phyloP scores from a whole-genome alignment of 2,329 filamentous ascomycete genomes.

The Cordyceps cateniannulata region DNA sequence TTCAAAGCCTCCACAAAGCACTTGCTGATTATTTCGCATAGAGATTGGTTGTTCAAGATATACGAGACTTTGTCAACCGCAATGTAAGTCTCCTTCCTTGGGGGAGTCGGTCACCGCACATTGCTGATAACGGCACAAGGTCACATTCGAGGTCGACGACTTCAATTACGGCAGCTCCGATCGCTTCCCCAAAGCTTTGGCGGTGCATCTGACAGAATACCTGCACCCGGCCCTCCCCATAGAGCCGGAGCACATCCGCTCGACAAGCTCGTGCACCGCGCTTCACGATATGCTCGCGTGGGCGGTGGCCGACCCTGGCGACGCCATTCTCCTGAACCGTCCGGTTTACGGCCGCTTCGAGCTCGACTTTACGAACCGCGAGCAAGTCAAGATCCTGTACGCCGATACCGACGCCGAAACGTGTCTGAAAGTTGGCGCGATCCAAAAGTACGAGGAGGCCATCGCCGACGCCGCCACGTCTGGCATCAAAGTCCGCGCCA shows the following conservation, averaged over 20 bases:
- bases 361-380: constrained; percentile 38
- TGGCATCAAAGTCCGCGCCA: constrained; percentile 34
- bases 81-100: constrained; percentile 22
- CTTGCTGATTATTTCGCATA: constrained; percentile 12
- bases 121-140: constrained; percentile 15
- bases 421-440: constrained; percentile 35
- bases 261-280: constrained; percentile 30
- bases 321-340: constrained; percentile 32
- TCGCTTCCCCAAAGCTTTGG: constrained; percentile 26
- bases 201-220: constrained; percentile 32
- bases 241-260: constrained; percentile 25
- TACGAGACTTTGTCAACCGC: constrained; percentile 23
- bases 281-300: constrained; percentile 35
- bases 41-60: constrained; percentile 34
- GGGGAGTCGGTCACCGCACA: background rate
- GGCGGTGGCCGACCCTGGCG: constrained; percentile 30
- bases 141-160: constrained; percentile 22
- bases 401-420: constrained; percentile 36
- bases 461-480: constrained; percentile 26
- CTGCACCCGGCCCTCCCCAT: constrained; percentile 27
- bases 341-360: constrained; percentile 44
- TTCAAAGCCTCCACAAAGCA: background rate
- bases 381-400: constrained; percentile 38
- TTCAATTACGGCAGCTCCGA: constrained; percentile 32
- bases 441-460: constrained; percentile 39